Conservation (phyloP, 768 basidiomycete species). For the Amanita polypyramis region DNA sequence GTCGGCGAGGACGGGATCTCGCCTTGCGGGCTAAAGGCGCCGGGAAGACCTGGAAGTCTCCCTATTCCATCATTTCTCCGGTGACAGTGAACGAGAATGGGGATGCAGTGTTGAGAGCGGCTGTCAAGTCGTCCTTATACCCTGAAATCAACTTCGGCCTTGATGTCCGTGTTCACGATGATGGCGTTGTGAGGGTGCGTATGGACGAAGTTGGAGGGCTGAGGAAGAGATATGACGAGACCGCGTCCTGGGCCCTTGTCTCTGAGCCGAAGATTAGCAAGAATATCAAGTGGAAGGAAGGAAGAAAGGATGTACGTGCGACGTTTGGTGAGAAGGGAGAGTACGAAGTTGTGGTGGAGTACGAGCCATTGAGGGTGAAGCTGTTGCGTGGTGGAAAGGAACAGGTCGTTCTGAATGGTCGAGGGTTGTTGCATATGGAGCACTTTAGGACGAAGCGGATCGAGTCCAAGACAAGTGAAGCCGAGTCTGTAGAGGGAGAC, state of each 20-base stretch:
- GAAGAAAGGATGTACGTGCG: constrained; percentile 54
- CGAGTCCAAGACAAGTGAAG: constrained; percentile 30
- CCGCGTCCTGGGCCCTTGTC: constrained; percentile 81
- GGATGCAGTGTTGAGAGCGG: constrained; percentile 58
- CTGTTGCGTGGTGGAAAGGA: constrained; percentile 67
- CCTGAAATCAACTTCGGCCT: constrained; percentile 77
- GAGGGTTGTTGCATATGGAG: constrained; percentile 93
- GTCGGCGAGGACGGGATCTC: constrained; percentile 76
- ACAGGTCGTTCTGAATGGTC: constrained; percentile 83
- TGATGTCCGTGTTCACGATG: constrained; percentile 73
- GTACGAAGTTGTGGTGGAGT: constrained; percentile 58
- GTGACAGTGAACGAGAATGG: constrained; percentile 36
- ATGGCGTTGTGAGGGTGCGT: constrained; percentile 85
- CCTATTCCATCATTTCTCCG: constrained; percentile 65
- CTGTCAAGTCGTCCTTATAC: constrained; percentile 73
- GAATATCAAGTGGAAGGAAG: constrained; percentile 51
- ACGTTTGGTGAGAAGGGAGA: constrained; percentile 55
- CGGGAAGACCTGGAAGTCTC: constrained; percentile 62
- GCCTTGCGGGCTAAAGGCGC: constrained; percentile 58
- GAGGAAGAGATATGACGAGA: constrained; percentile 83
- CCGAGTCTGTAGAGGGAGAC: constrained; percentile 8
- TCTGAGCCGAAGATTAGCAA: constrained; percentile 57
- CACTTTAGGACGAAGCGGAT: constrained; percentile 75
- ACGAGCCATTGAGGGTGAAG: constrained; percentile 66
- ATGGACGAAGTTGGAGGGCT: constrained; percentile 83